Conservation (phyloP, 495 filamentous ascomycete species). For the Neurospora intermedia region DNA sequence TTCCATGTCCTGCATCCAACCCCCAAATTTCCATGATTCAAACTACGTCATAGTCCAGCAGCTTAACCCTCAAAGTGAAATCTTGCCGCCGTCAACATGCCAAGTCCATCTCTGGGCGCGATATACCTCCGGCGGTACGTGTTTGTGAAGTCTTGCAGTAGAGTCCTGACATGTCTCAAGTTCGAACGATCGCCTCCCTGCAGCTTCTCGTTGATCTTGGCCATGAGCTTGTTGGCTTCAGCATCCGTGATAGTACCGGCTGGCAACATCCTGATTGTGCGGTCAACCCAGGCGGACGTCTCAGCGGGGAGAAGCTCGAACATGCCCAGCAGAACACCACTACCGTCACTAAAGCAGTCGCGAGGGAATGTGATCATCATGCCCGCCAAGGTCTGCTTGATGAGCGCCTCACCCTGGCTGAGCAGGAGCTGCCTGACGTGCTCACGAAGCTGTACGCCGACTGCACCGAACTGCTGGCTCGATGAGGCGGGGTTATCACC, state of each 20-base stretch:
- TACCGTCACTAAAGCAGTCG: constrained; percentile 90
- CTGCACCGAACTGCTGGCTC: constrained; percentile 43
- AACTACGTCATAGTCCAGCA: neutral
- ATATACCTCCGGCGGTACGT: constrained; percentile 88
- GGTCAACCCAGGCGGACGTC: constrained; percentile 66
- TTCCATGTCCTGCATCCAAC: neutral
- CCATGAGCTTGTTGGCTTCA: constrained; percentile 53
- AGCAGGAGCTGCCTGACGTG: constrained; percentile 62
- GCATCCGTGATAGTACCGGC: constrained; percentile 58
- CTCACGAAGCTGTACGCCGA: constrained; percentile 47
- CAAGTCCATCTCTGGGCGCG: constrained; percentile 83
- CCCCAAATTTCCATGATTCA: neutral
- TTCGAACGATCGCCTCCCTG: constrained; percentile 48
- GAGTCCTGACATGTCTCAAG: constrained; percentile 64
- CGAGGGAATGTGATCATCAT: constrained; percentile 98
- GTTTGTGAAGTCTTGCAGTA: constrained; percentile 95
- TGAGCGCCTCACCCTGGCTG: constrained; percentile 63
- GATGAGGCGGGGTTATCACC: constrained; percentile 66
- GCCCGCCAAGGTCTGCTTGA: constrained; percentile 79
- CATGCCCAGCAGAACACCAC: constrained; percentile 76
- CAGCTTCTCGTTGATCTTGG: constrained; percentile 55
- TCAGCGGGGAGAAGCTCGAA: constrained; percentile 79
- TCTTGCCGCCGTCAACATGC: constrained; percentile 68
- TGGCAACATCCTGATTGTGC: constrained; percentile 74
- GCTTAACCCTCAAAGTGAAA: constrained; percentile 67